These are phyloP conservation scores for Tetrahymena borealis DNA, from an alignment of 73 alveolate genomes.

Conservation along the genomic window DNA sequence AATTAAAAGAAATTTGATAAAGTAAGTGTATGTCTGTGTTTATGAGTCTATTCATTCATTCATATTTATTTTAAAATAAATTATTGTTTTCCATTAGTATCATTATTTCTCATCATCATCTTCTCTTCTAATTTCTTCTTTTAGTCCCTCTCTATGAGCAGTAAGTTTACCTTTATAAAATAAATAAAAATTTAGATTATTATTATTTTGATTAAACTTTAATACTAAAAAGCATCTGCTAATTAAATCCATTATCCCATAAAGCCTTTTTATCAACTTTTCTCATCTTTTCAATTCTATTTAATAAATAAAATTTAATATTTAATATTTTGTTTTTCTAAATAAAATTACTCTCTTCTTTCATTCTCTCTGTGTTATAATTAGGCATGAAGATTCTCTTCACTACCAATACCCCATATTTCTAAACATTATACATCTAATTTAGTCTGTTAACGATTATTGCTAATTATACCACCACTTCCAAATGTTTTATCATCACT, in stretches of 20 bases:
- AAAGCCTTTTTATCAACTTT: slow-evolving; percentile 32
- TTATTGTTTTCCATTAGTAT: background rate
- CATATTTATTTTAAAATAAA: too few species aligned
- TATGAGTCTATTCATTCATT: too few species aligned
- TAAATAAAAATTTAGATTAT: background rate
- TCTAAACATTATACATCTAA: slow-evolving; percentile 10
- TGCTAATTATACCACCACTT: slow-evolving; percentile 15
- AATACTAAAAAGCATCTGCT: slow-evolving; percentile 22
- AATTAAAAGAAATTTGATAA: too few species aligned
- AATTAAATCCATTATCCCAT: slow-evolving; percentile 23
- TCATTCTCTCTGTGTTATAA: slow-evolving; percentile 14
- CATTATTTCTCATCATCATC: background rate
- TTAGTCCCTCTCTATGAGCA: background rate
- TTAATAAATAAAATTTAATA: background rate
- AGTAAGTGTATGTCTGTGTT: too few species aligned
- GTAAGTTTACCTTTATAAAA: background rate
- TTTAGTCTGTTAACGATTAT: background rate
- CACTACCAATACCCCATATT: slow-evolving; percentile 40
- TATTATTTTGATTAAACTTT: background rate
- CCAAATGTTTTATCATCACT: slow-evolving; percentile 31
- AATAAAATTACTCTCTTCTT: slow-evolving; percentile 7
- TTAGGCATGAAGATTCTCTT: slow-evolving; percentile 5
- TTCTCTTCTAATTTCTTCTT: background rate
- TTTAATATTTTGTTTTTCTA: background rate
- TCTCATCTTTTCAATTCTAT: slow-evolving; percentile 24